Conservation (phyloP, 2,329 filamentous ascomycete species). For the Beauveria sp. region DNA sequence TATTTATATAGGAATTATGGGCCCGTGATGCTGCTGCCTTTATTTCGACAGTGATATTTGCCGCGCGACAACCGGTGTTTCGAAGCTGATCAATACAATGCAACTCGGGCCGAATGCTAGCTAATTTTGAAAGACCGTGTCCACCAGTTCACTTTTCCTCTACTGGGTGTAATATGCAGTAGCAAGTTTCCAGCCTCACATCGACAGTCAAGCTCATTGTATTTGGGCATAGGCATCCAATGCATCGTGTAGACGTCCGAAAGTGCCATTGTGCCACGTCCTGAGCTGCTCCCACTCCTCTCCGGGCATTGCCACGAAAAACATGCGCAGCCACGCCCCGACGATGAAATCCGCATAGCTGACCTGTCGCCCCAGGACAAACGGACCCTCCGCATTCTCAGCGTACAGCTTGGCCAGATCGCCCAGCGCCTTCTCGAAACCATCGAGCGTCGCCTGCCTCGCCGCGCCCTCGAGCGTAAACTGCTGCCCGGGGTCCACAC, state of each 20-base stretch:
- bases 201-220: not conserved
- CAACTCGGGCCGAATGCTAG: no score
- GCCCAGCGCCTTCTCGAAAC: constrained; percentile 34
- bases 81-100: no score
- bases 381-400: constrained; percentile 35
- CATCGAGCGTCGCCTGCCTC: constrained; percentile 28
- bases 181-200: no score
- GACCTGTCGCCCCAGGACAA: constrained; percentile 35
- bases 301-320: not conserved
- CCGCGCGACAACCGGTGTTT: no score
- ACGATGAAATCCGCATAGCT: constrained; percentile 51
- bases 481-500: constrained; percentile 37
- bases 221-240: constrained; percentile 1
- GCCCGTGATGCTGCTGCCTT: no score
- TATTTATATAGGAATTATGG: no score
- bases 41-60: no score
- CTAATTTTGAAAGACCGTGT: no score
- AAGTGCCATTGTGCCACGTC: not conserved
- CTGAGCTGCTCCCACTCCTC: constrained; percentile 4
- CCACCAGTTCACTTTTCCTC: not conserved
- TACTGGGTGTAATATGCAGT: no score
- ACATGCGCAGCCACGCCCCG: constrained; percentile 31
- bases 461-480: constrained; percentile 30
- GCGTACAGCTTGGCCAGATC: constrained; percentile 34
- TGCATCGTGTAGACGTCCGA: constrained; percentile 4